phyloP scores from a whole-genome alignment of 2,329 filamentous ascomycete species.

The Scedosporium boydii region DNA sequence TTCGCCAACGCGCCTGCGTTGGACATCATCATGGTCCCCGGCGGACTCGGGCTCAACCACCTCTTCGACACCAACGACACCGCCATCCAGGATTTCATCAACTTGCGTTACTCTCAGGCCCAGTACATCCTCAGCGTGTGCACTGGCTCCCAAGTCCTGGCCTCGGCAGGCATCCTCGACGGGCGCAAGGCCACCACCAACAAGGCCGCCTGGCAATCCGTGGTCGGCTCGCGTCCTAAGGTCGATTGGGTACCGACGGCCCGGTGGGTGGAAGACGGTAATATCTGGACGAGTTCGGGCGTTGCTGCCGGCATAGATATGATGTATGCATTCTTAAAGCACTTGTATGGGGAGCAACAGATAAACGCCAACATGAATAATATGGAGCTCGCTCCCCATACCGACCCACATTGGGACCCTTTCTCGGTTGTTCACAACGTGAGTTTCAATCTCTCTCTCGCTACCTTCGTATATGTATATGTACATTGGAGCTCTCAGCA shows the following conservation, averaged over 20 bases:
- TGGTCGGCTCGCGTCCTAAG: constrained; percentile 24
- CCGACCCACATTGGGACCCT: constrained; percentile 14
- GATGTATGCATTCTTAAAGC: constrained; percentile 20
- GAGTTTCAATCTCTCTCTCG: neutral
- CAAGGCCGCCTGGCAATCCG: constrained; percentile 32
- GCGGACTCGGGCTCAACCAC: constrained; percentile 23
- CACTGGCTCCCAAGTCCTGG: constrained; percentile 46
- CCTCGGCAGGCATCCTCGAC: constrained; percentile 46
- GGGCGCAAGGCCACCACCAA: constrained; percentile 51
- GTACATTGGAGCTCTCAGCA: neutral
- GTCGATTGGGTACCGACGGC: constrained; percentile 47
- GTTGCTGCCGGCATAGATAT: constrained; percentile 36
- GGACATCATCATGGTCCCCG: constrained; percentile 28
- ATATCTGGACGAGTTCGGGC: constrained; percentile 53
- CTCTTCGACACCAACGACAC: constrained; percentile 7
- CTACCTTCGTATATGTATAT: too few relatives aligned
- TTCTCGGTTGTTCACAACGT: constrained; percentile 15
- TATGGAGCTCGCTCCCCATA: constrained; percentile 14
- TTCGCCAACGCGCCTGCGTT: constrained; percentile 19
- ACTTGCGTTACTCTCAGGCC: constrained; percentile 28
- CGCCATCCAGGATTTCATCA: constrained; percentile 29
- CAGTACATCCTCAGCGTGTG: constrained; percentile 51
- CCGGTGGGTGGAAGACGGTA: constrained; percentile 51
- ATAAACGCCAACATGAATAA: constrained; percentile 9
- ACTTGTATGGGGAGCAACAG: neutral